phyloP scores from a whole-genome alignment of 352 stramenopile species.

The Globisporangium barbulae region DNA sequence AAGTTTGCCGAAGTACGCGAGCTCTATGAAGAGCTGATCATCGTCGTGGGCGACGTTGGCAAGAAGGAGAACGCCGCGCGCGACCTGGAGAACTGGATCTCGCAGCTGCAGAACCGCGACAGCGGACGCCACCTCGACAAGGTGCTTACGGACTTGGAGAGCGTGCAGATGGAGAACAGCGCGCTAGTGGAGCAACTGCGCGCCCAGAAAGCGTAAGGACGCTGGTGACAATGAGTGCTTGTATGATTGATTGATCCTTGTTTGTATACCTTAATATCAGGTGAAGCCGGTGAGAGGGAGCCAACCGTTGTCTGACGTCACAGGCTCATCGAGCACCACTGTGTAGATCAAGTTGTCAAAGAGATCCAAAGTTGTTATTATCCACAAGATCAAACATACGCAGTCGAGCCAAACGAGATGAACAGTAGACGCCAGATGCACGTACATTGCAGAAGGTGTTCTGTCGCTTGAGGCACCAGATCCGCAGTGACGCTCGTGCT shows the following conservation, averaged over 20 bases:
- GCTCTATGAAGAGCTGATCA: slow-evolving; percentile 81
- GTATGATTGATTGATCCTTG: neutral
- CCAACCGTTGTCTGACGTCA: slow-evolving; percentile 10
- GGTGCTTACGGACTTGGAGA: slow-evolving; percentile 70
- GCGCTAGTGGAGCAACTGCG: slow-evolving; percentile 49
- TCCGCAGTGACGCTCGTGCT: slow-evolving; percentile 54
- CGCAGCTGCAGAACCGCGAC: slow-evolving; percentile 71
- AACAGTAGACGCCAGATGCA: neutral
- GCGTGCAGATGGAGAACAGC: slow-evolving; percentile 68
- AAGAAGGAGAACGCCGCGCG: slow-evolving; percentile 74
- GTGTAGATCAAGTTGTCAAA: neutral
- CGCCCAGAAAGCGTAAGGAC: slow-evolving; percentile 7
- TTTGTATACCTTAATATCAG: slow-evolving; percentile 20
- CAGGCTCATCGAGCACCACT: slow-evolving; percentile 14
- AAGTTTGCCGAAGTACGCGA: slow-evolving; percentile 81
- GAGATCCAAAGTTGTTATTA: neutral
- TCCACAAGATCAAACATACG: too few species aligned
- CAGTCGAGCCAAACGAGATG: neutral
- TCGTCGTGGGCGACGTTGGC: slow-evolving; percentile 57
- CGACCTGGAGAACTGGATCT: slow-evolving; percentile 84
- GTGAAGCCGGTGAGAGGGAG: slow-evolving; percentile 18
- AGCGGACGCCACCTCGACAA: slow-evolving; percentile 65
- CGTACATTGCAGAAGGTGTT: slow-evolving; percentile 47
- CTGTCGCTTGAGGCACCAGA: slow-evolving; percentile 51
- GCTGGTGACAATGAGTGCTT: neutral